Conservation (phyloP, 164 flowering plant genomes). For the Kingdonia uniflora region DNA sequence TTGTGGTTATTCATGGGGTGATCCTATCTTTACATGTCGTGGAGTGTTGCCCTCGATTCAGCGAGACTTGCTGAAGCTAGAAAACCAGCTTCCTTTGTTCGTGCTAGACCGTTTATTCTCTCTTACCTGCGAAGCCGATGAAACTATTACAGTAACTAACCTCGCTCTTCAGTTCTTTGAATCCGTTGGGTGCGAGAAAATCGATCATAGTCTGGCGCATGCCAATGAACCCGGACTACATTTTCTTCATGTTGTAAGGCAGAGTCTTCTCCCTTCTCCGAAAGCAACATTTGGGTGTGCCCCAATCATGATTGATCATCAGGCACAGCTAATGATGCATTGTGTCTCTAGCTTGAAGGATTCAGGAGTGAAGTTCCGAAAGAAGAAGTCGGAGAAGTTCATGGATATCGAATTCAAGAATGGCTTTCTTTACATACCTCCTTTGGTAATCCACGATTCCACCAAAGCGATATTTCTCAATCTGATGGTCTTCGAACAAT, state of each 20-base stretch:
- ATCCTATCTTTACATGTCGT: constrained; percentile 5
- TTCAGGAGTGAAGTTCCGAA: constrained; percentile 13
- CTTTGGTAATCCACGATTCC: constrained; percentile 12
- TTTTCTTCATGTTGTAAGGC: constrained; percentile 10
- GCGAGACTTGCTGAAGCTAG: constrained; percentile 9
- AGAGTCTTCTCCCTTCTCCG: constrained; percentile 3
- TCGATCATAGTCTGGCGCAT: no score
- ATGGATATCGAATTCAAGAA: constrained; percentile 11
- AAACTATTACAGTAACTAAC: background rate
- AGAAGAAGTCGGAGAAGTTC: constrained; percentile 2
- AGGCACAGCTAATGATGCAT: constrained; percentile 6
- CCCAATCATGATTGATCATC: background rate
- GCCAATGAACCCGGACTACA: constrained; percentile 3
- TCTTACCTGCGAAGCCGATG: background rate
- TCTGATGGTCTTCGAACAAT: constrained; percentile 24
- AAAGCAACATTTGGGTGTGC: background rate
- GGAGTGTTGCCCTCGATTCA: constrained; percentile 3
- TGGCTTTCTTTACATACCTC: constrained; percentile 16
- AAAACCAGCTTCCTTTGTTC: constrained; percentile 15
- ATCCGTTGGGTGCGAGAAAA: background rate
- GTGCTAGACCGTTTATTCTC: constrained; percentile 4
- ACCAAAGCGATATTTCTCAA: constrained; percentile 20
- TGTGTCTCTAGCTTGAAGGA: constrained; percentile 4
- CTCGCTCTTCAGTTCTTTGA: constrained; percentile 13
- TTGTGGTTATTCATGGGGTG: constrained; percentile 4